Base-by-base conservation (phyloP, 2,329 filamentous ascomycete genomes). In the Exophiala bonariae region DNA sequence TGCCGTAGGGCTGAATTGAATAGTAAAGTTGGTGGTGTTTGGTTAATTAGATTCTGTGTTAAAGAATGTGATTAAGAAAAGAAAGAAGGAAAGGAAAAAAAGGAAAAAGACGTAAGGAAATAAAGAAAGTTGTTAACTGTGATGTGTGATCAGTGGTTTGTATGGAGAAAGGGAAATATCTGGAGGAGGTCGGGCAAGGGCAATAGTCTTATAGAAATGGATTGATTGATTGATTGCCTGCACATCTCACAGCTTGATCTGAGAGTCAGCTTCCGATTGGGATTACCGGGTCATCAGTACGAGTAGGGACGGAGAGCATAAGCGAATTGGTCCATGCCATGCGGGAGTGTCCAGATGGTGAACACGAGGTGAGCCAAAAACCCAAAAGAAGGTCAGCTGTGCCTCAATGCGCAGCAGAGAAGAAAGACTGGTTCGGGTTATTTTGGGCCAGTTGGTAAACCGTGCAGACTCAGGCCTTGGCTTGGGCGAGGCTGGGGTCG, bases 121-220 rank as follows among this genome's bases (percentile, higher is more conserved):
- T 30, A 32, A 46, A 57, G 55, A 66, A 39, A 67, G 59, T 26
- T 44, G 34, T 22, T 41, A 28, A 8, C 14, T 34, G 40, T 44
- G 46, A 34, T 53, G 43, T 45, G 40, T 44, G 16, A 34, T 44
- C 40, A 54, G 43, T 53, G 42, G 42, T 26, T 37, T 50, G 43
- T 38, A 39, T 41, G 33, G 16, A 40, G 47, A 40, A 44, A 43
- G 32, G 39, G 36, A 34, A 44, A 20, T 26, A 11, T 26, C 23
- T 30, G 18, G 13, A 36, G 26, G 23, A 38, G 40, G 42, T n/a
- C 22, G 33, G 44, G 31, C 37, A 40, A 18, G n/a, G n/a, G n/a
- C 26, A 19, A 28, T 26, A 11, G 13, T 47, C 42, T 44, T 50
- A 50, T 47, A 54, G 30, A 26, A 6, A 26, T 6, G 23, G 23